Base-by-base conservation (phyloP, 208 protist genomes). In the Leptomonas pyrrhocoris region DNA sequence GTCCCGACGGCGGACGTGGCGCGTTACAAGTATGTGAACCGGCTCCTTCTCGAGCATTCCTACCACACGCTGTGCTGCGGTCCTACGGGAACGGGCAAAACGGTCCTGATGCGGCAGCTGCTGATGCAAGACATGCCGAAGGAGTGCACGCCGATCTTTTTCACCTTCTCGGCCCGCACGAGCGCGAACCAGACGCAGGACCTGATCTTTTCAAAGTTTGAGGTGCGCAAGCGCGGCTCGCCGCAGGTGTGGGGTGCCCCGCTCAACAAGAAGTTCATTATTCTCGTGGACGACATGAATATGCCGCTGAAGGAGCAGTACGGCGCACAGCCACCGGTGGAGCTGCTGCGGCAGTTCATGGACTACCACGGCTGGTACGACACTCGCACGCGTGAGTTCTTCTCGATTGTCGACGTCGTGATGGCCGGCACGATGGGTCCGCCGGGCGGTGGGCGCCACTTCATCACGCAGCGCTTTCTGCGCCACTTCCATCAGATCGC, bases 231-330 rank as follows among this genome's bases (percentile, higher is more conserved):
- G 34, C 98, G 97, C 74, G 96, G 91, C 51, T 86, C 87, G 2
- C 94, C 94, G 61, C 92, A 96, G 81, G 90, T 99, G 55, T 99
- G 97, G 85, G 98, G 98, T 45, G 98, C 98, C 9, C 96, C 97
- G 31, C 70, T 97, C n/a, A 98, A 98, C 71, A 98, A 98, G 80
- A 93, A 95, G 70, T 97, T 98, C 68, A 85, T 98, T 25, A 90
- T 99, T 40, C 91, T 99, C 38, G 86, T 99, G 48, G 99, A 99
- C 82, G 98, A 99, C 77, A 85, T 99, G 70, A 99, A 99, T 79
- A 99, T 99, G 98, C 99, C 99, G 2, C 78, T 90, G 54, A 91
- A 93, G 62, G 98, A 99, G 81, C 84, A 98, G 79, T 99, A 98
- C 80, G 97, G 97, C 34, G 98, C 98, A n/a, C 98, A 99, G 84